These are phyloP conservation scores for Neurospora hispaniola DNA, from an alignment of 495 filamentous ascomycete species.

Conservation along the genomic window DNA sequence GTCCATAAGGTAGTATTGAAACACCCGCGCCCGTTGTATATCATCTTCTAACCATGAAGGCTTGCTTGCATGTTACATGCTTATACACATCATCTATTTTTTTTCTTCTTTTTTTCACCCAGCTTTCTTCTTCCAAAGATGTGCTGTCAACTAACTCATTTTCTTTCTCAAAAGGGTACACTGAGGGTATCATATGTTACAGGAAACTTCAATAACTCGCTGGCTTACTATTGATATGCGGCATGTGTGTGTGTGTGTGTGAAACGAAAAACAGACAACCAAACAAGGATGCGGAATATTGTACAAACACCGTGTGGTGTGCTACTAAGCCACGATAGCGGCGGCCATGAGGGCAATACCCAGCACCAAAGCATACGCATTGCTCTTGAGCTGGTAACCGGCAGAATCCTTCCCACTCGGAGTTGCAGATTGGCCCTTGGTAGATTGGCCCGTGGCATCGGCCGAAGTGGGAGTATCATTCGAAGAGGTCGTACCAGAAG, in stretches of 20 bases:
- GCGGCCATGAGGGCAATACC: conserved; percentile 7
- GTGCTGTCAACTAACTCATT: neutral
- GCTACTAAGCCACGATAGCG: conserved; percentile 10
- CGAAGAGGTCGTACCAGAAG: neutral
- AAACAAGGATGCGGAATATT: neutral
- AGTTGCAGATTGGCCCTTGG: neutral
- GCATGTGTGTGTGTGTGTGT: neutral
- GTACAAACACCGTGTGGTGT: neutral
- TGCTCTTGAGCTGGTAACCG: conserved; percentile 9
- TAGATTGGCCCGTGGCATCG: neutral
- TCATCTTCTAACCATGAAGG: neutral
- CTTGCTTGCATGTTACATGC: neutral
- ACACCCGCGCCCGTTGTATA: neutral
- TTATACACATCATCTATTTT: neutral
- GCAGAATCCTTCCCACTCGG: conserved; percentile 7
- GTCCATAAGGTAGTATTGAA: neutral
- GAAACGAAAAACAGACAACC: neutral
- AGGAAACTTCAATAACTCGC: neutral
- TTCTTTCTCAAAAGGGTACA: neutral
- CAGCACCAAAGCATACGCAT: conserved; percentile 7
- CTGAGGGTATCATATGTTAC: neutral
- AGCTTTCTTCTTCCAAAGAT: neutral
- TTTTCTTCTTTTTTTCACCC: neutral
- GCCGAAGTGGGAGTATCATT: conserved; percentile 8
- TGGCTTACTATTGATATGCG: neutral